Evolutionary conservation across 2,329 filamentous ascomycete genomes (phyloP).

Genomic region (Microdochium trichocladiopsis): DNA sequence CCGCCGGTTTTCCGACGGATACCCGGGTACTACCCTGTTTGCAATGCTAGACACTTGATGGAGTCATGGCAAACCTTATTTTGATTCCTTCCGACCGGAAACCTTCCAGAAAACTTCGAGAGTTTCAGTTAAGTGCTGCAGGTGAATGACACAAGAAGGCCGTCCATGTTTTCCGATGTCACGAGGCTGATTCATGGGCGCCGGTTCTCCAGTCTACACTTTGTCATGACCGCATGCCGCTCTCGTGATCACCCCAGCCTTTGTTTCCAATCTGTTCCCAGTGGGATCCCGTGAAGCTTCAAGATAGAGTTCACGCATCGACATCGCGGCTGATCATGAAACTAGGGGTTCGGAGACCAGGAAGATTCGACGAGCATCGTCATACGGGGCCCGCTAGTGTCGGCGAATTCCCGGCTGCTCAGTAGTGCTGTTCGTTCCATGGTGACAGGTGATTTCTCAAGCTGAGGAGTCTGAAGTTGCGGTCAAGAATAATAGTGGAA

Average conservation of each 20-base stretch:
- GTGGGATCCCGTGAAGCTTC: too few species aligned
- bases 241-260: not conserved
- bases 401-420: not conserved
- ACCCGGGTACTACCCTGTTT: not conserved
- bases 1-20: not conserved
- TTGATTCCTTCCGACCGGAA: not conserved
- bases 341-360: not conserved
- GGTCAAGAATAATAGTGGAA: not conserved
- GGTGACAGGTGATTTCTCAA: not conserved
- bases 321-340: not conserved
- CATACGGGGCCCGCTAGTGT: not conserved
- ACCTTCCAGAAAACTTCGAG: not conserved
- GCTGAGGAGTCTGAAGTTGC: not conserved
- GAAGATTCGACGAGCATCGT: not conserved
- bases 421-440: not conserved
- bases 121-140: not conserved
- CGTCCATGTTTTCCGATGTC: not conserved
- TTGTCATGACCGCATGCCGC: not conserved
- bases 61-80: not conserved
- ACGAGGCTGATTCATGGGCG: not conserved
- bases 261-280: too few species aligned
- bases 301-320: not conserved
- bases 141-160: not conserved
- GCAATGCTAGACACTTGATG: not conserved
- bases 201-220: not conserved